A percentile compares a stretch with the other conserved stretches of the same genome.
Conservation (phyloP, 2,329 filamentous ascomycete genomes). For the Myriangium duriaei region DNA sequence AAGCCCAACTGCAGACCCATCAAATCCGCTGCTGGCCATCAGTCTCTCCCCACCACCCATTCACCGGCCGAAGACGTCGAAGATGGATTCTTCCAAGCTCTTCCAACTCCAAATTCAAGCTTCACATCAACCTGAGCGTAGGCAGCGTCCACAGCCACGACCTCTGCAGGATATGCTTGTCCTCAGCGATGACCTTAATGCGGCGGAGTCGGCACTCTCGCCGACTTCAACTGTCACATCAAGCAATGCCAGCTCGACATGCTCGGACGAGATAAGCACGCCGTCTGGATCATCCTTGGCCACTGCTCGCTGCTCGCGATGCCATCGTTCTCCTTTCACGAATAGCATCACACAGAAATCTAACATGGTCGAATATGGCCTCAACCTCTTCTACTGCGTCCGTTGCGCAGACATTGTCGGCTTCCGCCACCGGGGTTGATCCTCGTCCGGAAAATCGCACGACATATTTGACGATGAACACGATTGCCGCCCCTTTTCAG, state of each 20-base stretch:
- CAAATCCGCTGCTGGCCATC: slow-evolving; percentile 16
- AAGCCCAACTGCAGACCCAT: slow-evolving; percentile 9
- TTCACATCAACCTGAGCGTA: slow-evolving; percentile 15
- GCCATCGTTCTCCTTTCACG: slow-evolving; percentile 23
- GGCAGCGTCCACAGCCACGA: slow-evolving; percentile 18
- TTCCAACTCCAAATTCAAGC: slow-evolving; percentile 23
- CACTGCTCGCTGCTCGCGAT: slow-evolving; percentile 24
- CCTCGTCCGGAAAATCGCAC: no score
- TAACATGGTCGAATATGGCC: slow-evolving; percentile 26
- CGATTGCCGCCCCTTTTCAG: no score
- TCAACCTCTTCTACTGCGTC: slow-evolving; percentile 27
- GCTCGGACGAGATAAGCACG: background rate
- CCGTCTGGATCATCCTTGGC: slow-evolving; percentile 10
- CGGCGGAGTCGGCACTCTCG: background rate
- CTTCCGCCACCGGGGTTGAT: slow-evolving; percentile 20
- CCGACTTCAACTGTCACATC: background rate
- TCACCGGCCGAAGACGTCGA: slow-evolving; percentile 3
- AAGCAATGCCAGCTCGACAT: background rate
- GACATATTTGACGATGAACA: no score
- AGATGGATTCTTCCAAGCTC: slow-evolving; percentile 16
- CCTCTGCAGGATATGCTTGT: slow-evolving; percentile 24
- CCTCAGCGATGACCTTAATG: slow-evolving; percentile 19
- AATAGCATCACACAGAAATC: slow-evolving; percentile 22
- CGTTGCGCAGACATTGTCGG: slow-evolving; percentile 26
- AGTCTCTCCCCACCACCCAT: slow-evolving; percentile 10